phyloP scores from a whole-genome alignment of 1,284 basidiomycete genomes.

The Boletus sp. region DNA sequence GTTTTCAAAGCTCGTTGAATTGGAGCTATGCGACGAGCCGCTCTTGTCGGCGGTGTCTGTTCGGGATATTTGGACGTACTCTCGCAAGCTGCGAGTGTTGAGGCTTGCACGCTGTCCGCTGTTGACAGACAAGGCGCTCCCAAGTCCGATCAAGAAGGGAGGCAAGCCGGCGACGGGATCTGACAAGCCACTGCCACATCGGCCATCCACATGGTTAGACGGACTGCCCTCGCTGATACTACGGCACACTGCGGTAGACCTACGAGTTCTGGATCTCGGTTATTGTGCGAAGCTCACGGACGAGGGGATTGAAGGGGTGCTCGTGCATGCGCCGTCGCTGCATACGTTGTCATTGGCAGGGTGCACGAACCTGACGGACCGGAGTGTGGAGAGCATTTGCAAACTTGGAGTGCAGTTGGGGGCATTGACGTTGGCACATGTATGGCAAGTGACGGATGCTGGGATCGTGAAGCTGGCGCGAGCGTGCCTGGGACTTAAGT shows the following conservation, averaged over 20 bases:
- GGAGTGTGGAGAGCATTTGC: slow-evolving; percentile 65
- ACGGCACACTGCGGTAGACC: slow-evolving; percentile 62
- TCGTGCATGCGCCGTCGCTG: slow-evolving; percentile 77
- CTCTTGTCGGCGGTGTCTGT: slow-evolving; percentile 69
- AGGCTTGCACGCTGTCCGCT: slow-evolving; percentile 69
- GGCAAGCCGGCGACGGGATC: slow-evolving; percentile 21
- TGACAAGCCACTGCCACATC: slow-evolving; percentile 50
- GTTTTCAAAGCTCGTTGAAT: slow-evolving; percentile 78
- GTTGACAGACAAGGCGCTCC: slow-evolving; percentile 80
- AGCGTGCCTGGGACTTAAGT: slow-evolving; percentile 72
- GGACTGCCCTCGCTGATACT: slow-evolving; percentile 58
- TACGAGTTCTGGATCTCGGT: slow-evolving; percentile 77
- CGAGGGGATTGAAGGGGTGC: slow-evolving; percentile 74
- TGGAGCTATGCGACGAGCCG: slow-evolving; percentile 76
- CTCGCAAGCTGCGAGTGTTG: slow-evolving; percentile 73
- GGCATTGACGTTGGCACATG: slow-evolving; percentile 79
- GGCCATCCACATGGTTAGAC: slow-evolving; percentile 58
- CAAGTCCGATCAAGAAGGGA: slow-evolving; percentile 46
- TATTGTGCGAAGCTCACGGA: slow-evolving; percentile 75
- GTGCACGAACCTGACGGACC: slow-evolving; percentile 79
- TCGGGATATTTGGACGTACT: slow-evolving; percentile 81
- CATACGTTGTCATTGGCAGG: slow-evolving; percentile 80
- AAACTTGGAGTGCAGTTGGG: slow-evolving; percentile 78
- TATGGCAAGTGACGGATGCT: slow-evolving; percentile 76
- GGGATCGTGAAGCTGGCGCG: slow-evolving; percentile 73